Conservation (phyloP, 495 filamentous ascomycete species). For the Aspergillus taichungensis region DNA sequence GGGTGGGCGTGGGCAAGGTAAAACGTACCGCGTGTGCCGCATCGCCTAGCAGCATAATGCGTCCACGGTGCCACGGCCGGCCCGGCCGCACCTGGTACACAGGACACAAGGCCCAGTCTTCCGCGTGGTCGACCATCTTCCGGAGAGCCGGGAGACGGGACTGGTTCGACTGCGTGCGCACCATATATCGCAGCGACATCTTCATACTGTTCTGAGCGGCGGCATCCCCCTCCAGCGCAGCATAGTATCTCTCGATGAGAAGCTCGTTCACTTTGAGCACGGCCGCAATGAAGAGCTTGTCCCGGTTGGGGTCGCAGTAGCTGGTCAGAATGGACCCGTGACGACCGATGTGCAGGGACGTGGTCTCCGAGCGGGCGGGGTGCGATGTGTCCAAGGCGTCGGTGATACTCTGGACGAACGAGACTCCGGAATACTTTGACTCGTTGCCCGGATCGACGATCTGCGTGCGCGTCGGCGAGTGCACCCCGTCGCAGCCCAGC, state of each 20-base stretch:
- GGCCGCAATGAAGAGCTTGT: constrained; percentile 8
- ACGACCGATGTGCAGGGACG: constrained; percentile 28
- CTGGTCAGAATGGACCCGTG: constrained; percentile 33
- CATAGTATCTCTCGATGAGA: constrained; percentile 5
- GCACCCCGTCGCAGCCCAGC: constrained; percentile 47
- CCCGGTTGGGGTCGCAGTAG: constrained; percentile 16
- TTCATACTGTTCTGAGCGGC: constrained; percentile 3
- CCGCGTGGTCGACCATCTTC: constrained; percentile 31
- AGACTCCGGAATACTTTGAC: constrained; percentile 9
- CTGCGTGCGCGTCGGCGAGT: constrained; percentile 37
- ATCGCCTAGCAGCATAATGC: constrained; percentile 39
- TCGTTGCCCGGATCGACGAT: constrained; percentile 17
- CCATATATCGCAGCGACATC: constrained; percentile 7
- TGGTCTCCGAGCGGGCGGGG: constrained; percentile 25
- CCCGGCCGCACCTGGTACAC: constrained; percentile 36
- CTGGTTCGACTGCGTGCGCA: constrained; percentile 8
- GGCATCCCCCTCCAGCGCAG: constrained; percentile 1
- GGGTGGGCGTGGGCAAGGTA: neutral
- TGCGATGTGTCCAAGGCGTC: neutral
- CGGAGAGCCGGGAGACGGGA: constrained; percentile 23
- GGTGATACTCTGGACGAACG: constrained; percentile 10
- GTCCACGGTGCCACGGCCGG: constrained; percentile 34
- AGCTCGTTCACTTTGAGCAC: constrained; percentile 8
- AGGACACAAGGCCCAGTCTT: constrained; percentile 42
- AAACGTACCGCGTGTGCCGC: constrained; percentile 20